phyloP scores from a whole-genome alignment of 2,329 filamentous ascomycete genomes.

The Didymella arachidicola region DNA sequence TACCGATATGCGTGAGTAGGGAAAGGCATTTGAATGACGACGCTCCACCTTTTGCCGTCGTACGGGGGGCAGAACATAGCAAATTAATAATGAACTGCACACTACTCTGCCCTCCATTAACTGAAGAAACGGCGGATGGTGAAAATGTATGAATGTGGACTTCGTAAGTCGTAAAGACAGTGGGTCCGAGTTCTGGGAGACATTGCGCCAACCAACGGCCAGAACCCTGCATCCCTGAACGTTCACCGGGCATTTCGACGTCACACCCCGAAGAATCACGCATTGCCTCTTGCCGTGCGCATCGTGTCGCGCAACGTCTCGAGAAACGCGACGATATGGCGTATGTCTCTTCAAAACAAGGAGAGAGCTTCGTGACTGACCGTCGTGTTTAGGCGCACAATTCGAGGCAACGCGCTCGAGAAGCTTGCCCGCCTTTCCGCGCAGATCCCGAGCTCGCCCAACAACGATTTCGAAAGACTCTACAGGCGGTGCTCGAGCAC shows the following conservation, averaged over 20 bases:
- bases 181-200: background rate
- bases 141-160: too few relatives aligned
- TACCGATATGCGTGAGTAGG: too few relatives aligned
- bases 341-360: background rate
- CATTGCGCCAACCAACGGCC: conserved; percentile 8
- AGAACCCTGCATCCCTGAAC: conserved; percentile 13
- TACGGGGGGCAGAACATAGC: too few relatives aligned
- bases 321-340: conserved; percentile 9
- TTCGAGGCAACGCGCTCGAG: conserved; percentile 59
- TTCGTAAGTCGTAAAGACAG: too few relatives aligned
- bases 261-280: background rate
- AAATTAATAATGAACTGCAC: too few relatives aligned
- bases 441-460: conserved; percentile 39
- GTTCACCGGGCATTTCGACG: conserved; percentile 9
- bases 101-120: too few relatives aligned
- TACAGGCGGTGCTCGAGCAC: conserved; percentile 50
- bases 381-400: conserved; percentile 39
- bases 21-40: too few relatives aligned
- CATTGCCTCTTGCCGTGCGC: conserved; percentile 13
- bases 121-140: too few relatives aligned
- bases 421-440: conserved; percentile 60
- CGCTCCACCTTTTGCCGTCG: too few relatives aligned
- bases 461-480: conserved; percentile 52
- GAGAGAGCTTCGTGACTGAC: background rate
- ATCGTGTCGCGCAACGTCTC: conserved; percentile 10